Evolutionary conservation across 2,329 filamentous ascomycete genomes (phyloP).

Genomic region (Fusarium siculi): DNA sequence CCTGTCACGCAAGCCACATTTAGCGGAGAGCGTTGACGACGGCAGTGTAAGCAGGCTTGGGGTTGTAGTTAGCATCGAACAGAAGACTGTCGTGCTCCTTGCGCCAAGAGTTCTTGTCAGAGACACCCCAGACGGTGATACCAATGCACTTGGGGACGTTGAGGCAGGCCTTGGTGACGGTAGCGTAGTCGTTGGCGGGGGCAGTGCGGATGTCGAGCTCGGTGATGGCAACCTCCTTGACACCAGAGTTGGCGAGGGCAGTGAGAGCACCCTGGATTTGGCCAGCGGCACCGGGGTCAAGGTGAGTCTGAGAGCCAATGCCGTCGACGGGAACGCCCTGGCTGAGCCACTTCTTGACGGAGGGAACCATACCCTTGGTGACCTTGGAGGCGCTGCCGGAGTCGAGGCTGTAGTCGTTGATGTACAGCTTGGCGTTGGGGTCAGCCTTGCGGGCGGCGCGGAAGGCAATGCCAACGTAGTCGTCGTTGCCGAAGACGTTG

Average conservation of each 20-base stretch:
- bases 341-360: constrained; percentile 72
- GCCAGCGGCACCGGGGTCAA: constrained; percentile 50
- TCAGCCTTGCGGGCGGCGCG: constrained; percentile 74
- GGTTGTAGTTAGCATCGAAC: constrained; percentile 62
- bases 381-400: constrained; percentile 70
- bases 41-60: constrained; percentile 63
- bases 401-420: constrained; percentile 80
- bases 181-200: constrained; percentile 66
- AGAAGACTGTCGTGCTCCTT: constrained; percentile 61
- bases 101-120: constrained; percentile 51
- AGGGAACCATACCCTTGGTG: constrained; percentile 59
- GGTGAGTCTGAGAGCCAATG: constrained; percentile 69
- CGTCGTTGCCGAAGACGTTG: constrained; percentile 75
- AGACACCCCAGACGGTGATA: constrained; percentile 71
- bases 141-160: constrained; percentile 69
- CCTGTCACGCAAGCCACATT: background rate
- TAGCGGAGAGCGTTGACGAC: constrained; percentile 28
- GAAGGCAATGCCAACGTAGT: constrained; percentile 77
- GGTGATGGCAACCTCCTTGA: constrained; percentile 72
- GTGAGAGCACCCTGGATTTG: constrained; percentile 60
- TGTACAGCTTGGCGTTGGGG: constrained; percentile 75
- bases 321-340: constrained; percentile 62
- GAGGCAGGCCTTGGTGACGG: constrained; percentile 68
- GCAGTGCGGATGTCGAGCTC: constrained; percentile 74
- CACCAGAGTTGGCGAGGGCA: constrained; percentile 59